Evolutionary conservation across 2,329 filamentous ascomycete species (phyloP).

Genomic region (Chaetomium sp.): DNA sequence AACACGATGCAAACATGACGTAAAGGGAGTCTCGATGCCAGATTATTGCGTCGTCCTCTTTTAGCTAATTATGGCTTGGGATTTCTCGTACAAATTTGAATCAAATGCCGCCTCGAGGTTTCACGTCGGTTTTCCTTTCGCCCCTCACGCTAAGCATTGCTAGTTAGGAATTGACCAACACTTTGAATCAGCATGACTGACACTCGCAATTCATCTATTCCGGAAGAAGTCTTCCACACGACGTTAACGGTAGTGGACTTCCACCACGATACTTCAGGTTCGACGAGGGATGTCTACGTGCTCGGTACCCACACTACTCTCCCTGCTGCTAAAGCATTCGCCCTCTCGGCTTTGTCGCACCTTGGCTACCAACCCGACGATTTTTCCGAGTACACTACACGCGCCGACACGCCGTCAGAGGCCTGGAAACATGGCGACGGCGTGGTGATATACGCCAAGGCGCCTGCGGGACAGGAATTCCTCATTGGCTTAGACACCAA

Average conservation of each 20-base stretch:
- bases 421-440: conserved; percentile 35
- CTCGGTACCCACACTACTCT: conserved; percentile 35
- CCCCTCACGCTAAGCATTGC: too few relatives aligned
- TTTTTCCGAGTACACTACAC: conserved; percentile 31
- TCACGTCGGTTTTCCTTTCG: too few relatives aligned
- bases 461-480: conserved; percentile 33
- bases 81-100: too few relatives aligned
- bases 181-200: too few relatives aligned
- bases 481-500: conserved; percentile 33
- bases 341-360: conserved; percentile 26
- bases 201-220: neutral
- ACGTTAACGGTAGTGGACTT: conserved; percentile 30
- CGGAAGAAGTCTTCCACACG: conserved; percentile 34
- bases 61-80: too few relatives aligned
- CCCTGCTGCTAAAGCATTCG: conserved; percentile 32
- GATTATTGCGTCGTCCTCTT: too few relatives aligned
- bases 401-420: neutral
- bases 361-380: conserved; percentile 34
- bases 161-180: too few relatives aligned
- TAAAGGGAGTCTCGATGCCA: too few relatives aligned
- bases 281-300: conserved; percentile 29
- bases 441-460: conserved; percentile 33
- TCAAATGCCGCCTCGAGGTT: too few relatives aligned
- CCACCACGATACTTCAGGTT: conserved; percentile 27
- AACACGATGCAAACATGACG: too few relatives aligned